A percentile compares a stretch with the other conserved stretches of the same genome.
These are phyloP conservation scores for Trypanosomatidae sp. DNA, from an alignment of 208 protist species.

Conservation along the genomic window DNA sequence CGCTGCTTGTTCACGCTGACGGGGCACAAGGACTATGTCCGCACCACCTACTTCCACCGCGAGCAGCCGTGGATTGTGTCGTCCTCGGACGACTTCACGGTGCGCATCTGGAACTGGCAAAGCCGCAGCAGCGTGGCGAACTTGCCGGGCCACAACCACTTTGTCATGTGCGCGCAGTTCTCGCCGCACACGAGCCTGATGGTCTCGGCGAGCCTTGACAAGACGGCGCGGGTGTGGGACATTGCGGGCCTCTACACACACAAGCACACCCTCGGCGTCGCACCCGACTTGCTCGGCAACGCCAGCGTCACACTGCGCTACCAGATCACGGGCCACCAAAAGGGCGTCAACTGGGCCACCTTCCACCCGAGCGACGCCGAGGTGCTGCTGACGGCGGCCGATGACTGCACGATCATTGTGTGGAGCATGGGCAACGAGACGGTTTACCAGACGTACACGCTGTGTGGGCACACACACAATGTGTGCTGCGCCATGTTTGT, in stretches of 20 bases:
- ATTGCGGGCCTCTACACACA: conserved; percentile 83
- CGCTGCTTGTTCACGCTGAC: conserved; percentile 96
- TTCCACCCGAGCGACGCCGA: conserved; percentile 92
- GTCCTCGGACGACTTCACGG: conserved; percentile 97
- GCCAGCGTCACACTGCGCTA: conserved; percentile 91
- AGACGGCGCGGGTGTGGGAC: conserved; percentile 99
- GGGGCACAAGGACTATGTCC: conserved; percentile 99
- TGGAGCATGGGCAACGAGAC: conserved; percentile 89
- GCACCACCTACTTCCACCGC: conserved; percentile 96
- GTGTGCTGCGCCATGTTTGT: conserved; percentile 96
- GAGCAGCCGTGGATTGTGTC: conserved; percentile 97
- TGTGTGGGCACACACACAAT: conserved; percentile 96
- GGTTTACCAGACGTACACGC: conserved; percentile 86
- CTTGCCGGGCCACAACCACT: conserved; percentile 96
- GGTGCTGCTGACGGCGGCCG: conserved; percentile 93
- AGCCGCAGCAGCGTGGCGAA: conserved; percentile 89
- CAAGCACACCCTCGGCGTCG: conserved; percentile 26
- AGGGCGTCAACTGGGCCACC: conserved; percentile 98
- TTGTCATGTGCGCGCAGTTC: conserved; percentile 99
- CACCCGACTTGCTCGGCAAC: conserved; percentile 92
- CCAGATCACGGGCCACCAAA: conserved; percentile 96
- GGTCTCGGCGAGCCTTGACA: conserved; percentile 97
- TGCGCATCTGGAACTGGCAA: conserved; percentile 99
- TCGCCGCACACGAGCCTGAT: conserved; percentile 93
- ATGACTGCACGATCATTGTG: conserved; percentile 96